Percentiles rank a stretch among this genome's conserved stretches.
Conservation (phyloP, 208 protist species). For the Blechomonas ayalai region DNA sequence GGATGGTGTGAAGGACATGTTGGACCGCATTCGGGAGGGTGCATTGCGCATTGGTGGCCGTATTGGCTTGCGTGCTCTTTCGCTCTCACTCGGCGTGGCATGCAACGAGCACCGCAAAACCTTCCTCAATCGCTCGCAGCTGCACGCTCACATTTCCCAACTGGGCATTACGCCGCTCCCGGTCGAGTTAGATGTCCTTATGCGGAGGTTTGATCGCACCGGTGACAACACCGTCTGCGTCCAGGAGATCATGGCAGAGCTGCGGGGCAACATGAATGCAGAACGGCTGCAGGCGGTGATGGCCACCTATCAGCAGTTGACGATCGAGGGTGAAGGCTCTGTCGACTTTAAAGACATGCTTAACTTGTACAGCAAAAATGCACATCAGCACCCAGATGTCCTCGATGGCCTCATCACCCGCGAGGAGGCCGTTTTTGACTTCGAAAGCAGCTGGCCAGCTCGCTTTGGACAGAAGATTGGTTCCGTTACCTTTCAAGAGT, state of each 20-base stretch:
- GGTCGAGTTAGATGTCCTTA: constrained; percentile 65
- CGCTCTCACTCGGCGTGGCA: constrained; percentile 60
- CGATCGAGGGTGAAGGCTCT: constrained; percentile 65
- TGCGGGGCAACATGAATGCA: constrained; percentile 68
- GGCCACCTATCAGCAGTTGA: constrained; percentile 59
- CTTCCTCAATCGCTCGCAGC: constrained; percentile 30
- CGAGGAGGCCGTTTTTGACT: constrained; percentile 76
- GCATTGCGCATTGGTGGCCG: constrained; percentile 57
- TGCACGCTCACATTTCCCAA: constrained; percentile 27
- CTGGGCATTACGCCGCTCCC: constrained; percentile 52
- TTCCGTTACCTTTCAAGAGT: constrained; percentile 71
- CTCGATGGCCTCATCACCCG: constrained; percentile 40
- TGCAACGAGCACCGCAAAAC: constrained; percentile 51
- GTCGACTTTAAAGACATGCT: constrained; percentile 74
- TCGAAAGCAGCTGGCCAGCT: constrained; percentile 72
- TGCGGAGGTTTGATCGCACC: constrained; percentile 59
- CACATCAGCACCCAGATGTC: constrained; percentile 53
- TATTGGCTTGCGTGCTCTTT: constrained; percentile 63
- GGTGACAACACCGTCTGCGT: constrained; percentile 68
- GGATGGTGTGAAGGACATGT: constrained; percentile 21
- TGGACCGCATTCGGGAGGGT: constrained; percentile 61
- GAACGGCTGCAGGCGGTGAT: constrained; percentile 51
- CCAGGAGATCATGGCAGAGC: constrained; percentile 68
- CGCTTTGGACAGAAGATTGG: constrained; percentile 44
- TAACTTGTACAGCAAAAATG: constrained; percentile 59